Percentiles rank a stretch among this genome's conserved stretches.
Evolutionary conservation across 495 filamentous ascomycete genomes (phyloP).

Genomic region (Bacidia rubella): DNA sequence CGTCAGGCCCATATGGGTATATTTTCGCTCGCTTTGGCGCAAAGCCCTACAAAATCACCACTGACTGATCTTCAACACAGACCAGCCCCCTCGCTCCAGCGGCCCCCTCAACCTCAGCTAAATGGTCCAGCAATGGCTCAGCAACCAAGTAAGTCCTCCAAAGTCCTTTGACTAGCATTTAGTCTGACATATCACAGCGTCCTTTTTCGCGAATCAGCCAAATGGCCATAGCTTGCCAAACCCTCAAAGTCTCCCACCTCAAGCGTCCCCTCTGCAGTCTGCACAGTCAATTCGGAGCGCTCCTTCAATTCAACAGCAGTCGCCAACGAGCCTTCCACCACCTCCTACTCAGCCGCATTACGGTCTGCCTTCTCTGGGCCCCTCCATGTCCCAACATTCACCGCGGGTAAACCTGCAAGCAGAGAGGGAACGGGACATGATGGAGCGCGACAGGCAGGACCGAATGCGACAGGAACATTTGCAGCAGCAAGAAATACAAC

Average conservation of each 20-base stretch:
- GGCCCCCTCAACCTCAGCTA: constrained; percentile 34
- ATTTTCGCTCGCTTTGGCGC: not conserved
- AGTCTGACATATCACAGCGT: constrained; percentile 9
- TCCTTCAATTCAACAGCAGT: constrained; percentile 36
- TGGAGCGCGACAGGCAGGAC: too few species aligned
- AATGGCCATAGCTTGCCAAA: constrained; percentile 38
- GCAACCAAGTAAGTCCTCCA: constrained; percentile 29
- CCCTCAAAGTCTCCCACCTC: constrained; percentile 34
- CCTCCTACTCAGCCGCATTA: constrained; percentile 33
- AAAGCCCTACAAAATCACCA: not conserved
- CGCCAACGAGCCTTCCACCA: constrained; percentile 34
- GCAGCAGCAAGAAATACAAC: constrained; percentile 41
- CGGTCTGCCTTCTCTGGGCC: constrained; percentile 38
- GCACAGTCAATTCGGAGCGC: constrained; percentile 19
- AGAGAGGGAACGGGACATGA: constrained; percentile 39
- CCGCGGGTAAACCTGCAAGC: constrained; percentile 34
- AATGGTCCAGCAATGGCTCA: constrained; percentile 36
- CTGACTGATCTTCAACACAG: not conserved
- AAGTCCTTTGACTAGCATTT: not conserved
- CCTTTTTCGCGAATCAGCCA: constrained; percentile 28
- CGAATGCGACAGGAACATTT: constrained; percentile 36
- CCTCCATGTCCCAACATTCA: constrained; percentile 35
- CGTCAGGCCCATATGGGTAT: constrained; percentile 20
- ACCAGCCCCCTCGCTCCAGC: constrained; percentile 22
- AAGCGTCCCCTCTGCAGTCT: constrained; percentile 21